Percentiles rank a stretch among this genome's conserved stretches.
Evolutionary conservation across 108 stramenopile genomes (phyloP).

Genomic region (Parietichytrium sp.): DNA sequence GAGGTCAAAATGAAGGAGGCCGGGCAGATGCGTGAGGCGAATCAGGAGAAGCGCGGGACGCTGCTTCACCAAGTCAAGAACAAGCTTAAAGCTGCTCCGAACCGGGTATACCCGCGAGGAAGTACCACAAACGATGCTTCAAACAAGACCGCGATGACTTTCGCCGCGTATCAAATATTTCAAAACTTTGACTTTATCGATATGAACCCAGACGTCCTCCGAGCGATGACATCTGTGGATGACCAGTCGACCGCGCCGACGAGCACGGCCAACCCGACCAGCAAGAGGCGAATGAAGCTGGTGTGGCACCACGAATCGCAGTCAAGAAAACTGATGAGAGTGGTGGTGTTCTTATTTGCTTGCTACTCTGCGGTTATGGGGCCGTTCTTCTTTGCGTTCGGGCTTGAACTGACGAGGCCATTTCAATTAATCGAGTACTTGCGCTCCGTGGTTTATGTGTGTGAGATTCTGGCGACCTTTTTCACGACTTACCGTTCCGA

Average conservation of each 20-base stretch:
- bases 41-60: too few relatives aligned
- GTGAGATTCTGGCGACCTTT: too few relatives aligned
- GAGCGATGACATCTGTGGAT: constrained; percentile 26
- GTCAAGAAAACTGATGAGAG: neutral
- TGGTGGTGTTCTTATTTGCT: neutral
- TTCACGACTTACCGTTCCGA: too few relatives aligned
- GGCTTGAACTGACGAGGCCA: neutral
- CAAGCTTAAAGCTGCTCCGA: too few relatives aligned
- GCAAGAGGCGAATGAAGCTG: neutral
- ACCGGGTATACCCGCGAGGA: neutral
- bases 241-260: too few relatives aligned
- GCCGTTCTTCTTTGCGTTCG: neutral
- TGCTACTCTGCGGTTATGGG: neutral
- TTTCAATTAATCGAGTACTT: too few relatives aligned
- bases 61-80: too few relatives aligned
- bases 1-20: too few relatives aligned
- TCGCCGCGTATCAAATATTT: constrained; percentile 4
- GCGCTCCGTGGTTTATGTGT: too few relatives aligned
- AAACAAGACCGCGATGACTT: neutral
- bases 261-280: neutral
- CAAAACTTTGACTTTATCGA: constrained; percentile 29
- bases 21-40: too few relatives aligned
- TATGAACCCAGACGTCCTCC: neutral
- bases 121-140: neutral
- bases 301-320: neutral